These are phyloP conservation scores for Croton laevigatus DNA, from an alignment of 441 rosid species.

Conservation along the genomic window DNA sequence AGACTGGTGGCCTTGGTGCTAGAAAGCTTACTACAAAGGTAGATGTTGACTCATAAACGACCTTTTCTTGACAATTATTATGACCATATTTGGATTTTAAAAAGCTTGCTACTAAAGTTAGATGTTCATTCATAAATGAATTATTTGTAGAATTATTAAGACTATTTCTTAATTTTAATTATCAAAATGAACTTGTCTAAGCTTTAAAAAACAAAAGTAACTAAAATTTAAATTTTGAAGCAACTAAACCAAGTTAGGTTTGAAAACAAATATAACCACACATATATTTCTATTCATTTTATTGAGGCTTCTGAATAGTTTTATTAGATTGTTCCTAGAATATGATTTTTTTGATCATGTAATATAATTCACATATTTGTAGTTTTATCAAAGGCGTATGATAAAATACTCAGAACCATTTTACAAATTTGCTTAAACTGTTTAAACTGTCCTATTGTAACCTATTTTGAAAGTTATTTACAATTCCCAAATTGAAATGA, in stretches of 20 bases:
- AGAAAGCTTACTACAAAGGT: slow-evolving; percentile 87
- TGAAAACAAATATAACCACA: neutral
- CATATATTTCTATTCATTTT: neutral
- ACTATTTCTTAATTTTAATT: neutral
- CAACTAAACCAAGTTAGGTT: neutral
- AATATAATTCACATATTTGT: neutral
- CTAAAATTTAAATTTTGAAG: neutral
- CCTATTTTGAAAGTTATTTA: too few relatives aligned
- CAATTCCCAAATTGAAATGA: too few relatives aligned
- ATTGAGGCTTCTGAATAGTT: neutral
- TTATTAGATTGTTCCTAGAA: neutral
- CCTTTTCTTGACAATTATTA: neutral
- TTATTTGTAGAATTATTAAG: neutral
- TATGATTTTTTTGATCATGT: neutral
- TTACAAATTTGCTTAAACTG: too few relatives aligned
- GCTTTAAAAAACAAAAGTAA: neutral
- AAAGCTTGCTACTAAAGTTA: slow-evolving; percentile 80
- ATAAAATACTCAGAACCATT: too few relatives aligned
- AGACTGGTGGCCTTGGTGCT: slow-evolving; percentile 93
- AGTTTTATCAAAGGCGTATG: neutral
- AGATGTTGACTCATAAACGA: neutral
- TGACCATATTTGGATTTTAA: slow-evolving; percentile 13
- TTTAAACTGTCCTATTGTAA: too few relatives aligned
- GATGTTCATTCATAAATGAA: neutral
- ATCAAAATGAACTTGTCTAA: neutral